phyloP scores from a whole-genome alignment of 768 basidiomycete species.

The Tulasnella sp. region DNA sequence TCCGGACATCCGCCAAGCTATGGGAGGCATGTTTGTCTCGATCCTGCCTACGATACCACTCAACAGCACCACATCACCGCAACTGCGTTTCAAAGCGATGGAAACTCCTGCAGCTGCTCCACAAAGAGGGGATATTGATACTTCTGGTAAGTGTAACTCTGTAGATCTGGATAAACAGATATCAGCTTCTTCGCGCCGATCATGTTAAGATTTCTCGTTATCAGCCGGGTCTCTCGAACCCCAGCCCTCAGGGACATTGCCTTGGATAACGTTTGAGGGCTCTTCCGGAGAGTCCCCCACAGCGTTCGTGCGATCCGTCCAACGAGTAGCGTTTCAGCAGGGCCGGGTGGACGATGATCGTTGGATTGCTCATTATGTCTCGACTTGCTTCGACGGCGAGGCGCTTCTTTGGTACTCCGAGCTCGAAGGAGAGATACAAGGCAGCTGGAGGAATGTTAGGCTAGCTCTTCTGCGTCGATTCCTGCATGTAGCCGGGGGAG shows the following conservation, averaged over 20 bases:
- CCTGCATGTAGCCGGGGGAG: background rate
- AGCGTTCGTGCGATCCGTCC: background rate
- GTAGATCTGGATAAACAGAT: too few relatives aligned
- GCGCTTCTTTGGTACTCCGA: constrained; percentile 11
- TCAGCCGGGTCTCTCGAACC: background rate
- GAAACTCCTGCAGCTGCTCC: background rate
- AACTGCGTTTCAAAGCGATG: background rate
- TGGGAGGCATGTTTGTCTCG: too few relatives aligned
- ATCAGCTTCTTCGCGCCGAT: background rate
- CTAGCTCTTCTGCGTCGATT: background rate
- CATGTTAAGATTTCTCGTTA: background rate
- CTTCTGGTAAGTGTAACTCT: background rate
- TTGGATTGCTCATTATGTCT: constrained; percentile 14
- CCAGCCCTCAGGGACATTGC: background rate
- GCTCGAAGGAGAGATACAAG: background rate
- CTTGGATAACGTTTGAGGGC: background rate
- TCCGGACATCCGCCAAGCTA: too few relatives aligned
- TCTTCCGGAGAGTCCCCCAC: background rate
- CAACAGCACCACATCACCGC: background rate
- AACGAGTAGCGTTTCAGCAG: background rate
- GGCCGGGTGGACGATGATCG: background rate
- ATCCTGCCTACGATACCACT: too few relatives aligned
- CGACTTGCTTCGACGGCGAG: constrained; percentile 15
- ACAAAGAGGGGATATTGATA: background rate
- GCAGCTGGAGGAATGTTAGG: background rate